phyloP scores from a whole-genome alignment of 176 grass and related monocot genomes.

The Aegilops speltoides region DNA sequence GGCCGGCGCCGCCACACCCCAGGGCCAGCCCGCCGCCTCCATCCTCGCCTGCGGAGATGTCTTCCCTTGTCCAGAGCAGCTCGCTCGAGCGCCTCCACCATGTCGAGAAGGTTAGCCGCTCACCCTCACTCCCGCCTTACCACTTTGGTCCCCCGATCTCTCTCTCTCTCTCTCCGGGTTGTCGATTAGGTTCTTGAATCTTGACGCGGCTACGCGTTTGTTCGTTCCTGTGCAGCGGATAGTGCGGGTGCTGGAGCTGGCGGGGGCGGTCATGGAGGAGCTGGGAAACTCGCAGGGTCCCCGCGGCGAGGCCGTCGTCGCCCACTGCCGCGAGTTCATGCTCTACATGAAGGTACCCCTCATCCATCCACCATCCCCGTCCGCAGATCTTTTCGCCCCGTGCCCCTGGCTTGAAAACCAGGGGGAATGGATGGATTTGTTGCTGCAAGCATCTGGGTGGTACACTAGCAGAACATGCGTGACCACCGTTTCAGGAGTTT shows the following conservation, averaged over 20 bases:
- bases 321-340: conserved; percentile 86
- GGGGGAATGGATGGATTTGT: not conserved
- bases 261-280: conserved; percentile 82
- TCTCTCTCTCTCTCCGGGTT: not conserved
- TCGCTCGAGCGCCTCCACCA: conserved; percentile 82
- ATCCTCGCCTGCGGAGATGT: conserved; percentile 41
- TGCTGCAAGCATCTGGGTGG: not conserved
- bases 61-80: conserved; percentile 57
- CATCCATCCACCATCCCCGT: conserved; percentile 13
- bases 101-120: conserved; percentile 62
- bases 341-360: conserved; percentile 58
- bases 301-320: conserved; percentile 42
- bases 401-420: not conserved
- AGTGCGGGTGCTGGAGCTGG: conserved; percentile 74
- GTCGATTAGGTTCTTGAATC: not conserved
- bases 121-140: too few species aligned
- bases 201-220: not conserved
- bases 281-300: conserved; percentile 67
- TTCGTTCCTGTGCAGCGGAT: conserved; percentile 43
- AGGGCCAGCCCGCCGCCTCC: too few species aligned
- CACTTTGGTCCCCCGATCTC: too few species aligned
- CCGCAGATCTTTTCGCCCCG: not conserved
- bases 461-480: not conserved
- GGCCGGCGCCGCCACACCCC: too few species aligned
- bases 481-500: not conserved